Percentiles rank a stretch among this genome's conserved stretches.
Conservation (phyloP, 139 green algal species). For the Closterium sp. region DNA sequence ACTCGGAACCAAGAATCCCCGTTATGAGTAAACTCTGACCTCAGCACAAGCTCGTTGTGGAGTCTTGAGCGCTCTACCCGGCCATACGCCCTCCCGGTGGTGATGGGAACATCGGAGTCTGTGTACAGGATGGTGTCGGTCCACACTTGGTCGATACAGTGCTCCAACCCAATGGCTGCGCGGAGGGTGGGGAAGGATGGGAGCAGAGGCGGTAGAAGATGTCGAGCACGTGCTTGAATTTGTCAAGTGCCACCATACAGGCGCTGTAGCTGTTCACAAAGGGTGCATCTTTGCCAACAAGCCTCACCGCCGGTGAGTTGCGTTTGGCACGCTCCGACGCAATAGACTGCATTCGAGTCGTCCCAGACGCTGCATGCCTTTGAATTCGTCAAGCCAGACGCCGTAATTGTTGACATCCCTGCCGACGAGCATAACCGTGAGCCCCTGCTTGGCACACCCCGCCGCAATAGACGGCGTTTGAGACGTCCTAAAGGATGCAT, state of each 20-base stretch:
- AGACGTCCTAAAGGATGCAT: too few species aligned
- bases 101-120: slow-evolving; percentile 7
- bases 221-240: too few species aligned
- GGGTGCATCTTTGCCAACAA: slow-evolving; percentile 72
- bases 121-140: slow-evolving; percentile 39
- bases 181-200: too few species aligned
- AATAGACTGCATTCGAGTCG: too few species aligned
- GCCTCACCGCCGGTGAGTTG: slow-evolving; percentile 66
- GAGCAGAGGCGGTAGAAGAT: too few species aligned
- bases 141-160: slow-evolving; percentile 45
- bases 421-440: too few species aligned
- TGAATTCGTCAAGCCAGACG: slow-evolving; percentile 60
- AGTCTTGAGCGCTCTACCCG: slow-evolving; percentile 37
- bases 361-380: neutral
- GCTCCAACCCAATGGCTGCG: slow-evolving; percentile 32
- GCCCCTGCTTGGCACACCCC: too few species aligned
- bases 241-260: too few species aligned
- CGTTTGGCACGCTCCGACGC: too few species aligned
- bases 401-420: slow-evolving; percentile 93
- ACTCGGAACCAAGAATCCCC: too few species aligned
- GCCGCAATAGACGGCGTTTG: too few species aligned
- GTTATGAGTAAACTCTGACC: slow-evolving; percentile 1
- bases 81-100: slow-evolving; percentile 44
- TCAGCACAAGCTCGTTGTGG: slow-evolving; percentile 37
- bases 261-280: too few species aligned